Percentiles rank a stretch among this genome's conserved stretches.
Evolutionary conservation across 2,329 filamentous ascomycete species (phyloP).

Genomic region (Paecilomyces sp.): DNA sequence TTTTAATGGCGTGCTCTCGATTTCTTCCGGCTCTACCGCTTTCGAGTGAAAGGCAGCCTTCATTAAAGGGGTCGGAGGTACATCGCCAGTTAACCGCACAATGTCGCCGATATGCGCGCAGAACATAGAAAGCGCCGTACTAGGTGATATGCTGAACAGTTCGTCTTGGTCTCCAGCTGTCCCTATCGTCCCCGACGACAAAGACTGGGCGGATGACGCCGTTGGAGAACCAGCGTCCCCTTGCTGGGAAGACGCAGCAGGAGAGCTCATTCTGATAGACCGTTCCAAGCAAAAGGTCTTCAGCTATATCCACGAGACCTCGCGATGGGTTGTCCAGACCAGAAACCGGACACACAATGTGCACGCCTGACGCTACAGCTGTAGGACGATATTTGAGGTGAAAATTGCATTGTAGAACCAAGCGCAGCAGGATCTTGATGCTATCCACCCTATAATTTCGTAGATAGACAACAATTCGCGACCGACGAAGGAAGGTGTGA

Average conservation of each 20-base stretch:
- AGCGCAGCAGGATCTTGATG: conserved; percentile 1
- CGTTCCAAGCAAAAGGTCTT: not conserved
- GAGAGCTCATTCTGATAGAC: conserved; percentile 16
- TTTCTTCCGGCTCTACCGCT: conserved; percentile 17
- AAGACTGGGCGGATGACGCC: not conserved
- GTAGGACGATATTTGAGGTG: conserved; percentile 15
- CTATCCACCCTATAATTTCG: not conserved
- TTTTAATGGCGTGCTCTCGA: conserved; percentile 15
- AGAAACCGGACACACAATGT: conserved; percentile 3
- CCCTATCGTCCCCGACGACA: not conserved
- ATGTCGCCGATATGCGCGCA: conserved; percentile 57
- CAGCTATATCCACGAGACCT: not conserved
- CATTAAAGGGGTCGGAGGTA: conserved; percentile 62
- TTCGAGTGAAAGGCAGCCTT: conserved; percentile 43
- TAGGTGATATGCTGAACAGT: conserved; percentile 63
- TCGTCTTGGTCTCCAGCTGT: conserved; percentile 4
- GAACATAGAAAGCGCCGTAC: conserved; percentile 73
- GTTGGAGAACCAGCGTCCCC: conserved; percentile 9
- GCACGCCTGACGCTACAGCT: conserved; percentile 20
- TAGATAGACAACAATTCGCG: not conserved
- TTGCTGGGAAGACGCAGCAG: conserved; percentile 13
- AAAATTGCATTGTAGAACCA: conserved; percentile 27
- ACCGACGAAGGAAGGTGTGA: not conserved
- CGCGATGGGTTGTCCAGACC: not conserved
- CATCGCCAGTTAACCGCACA: conserved; percentile 48